Conservation (phyloP, 2,329 filamentous ascomycete genomes). For the Penicillium crustosum region DNA sequence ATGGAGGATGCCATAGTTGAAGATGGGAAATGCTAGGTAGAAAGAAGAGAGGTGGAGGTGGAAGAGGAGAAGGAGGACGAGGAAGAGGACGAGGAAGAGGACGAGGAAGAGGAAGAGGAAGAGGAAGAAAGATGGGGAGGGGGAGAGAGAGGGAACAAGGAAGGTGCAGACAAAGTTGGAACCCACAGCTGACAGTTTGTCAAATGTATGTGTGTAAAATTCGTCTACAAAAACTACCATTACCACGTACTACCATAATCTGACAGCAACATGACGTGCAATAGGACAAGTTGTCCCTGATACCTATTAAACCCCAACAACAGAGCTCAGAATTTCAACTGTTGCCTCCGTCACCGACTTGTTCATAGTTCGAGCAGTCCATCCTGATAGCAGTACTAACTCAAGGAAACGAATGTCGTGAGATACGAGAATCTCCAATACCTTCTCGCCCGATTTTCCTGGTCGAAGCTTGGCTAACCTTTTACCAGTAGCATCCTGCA, state of each 20-base stretch:
- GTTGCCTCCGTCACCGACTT: background rate
- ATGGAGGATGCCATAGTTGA: background rate
- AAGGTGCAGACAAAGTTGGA: background rate
- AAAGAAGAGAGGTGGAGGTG: background rate
- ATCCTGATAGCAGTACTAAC: background rate
- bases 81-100: background rate
- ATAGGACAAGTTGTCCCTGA: background rate
- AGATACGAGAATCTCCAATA: no score
- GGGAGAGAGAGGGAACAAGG: background rate
- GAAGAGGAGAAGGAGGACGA: background rate
- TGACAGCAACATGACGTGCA: background rate
- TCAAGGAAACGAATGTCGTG: conserved; percentile 1
- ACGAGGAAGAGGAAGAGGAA: background rate
- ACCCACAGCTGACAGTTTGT: no score
- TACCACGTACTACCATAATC: no score
- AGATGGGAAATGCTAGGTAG: background rate
- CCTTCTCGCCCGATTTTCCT: no score
- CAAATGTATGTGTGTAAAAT: background rate
- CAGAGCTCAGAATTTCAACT: background rate
- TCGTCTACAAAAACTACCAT: no score
- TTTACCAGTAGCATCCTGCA: no score
- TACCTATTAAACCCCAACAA: background rate
- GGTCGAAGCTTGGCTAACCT: no score
- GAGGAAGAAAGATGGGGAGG: background rate
- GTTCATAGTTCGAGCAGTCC: background rate